phyloP scores from a whole-genome alignment of 2,329 filamentous ascomycete genomes.

The Trichoderma atroviride region DNA sequence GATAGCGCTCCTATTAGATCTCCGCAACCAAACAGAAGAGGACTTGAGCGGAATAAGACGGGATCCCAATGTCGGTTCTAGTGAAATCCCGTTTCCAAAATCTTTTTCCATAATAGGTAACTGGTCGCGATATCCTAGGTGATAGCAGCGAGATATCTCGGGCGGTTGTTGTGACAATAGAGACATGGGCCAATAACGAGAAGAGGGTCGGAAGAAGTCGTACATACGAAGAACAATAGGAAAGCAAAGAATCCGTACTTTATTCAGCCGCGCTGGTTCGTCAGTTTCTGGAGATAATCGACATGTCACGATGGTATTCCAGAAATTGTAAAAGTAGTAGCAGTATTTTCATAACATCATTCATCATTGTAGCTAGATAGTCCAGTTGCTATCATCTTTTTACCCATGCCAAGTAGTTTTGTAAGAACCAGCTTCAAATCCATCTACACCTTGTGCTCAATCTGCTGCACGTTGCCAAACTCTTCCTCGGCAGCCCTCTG shows the following conservation, averaged over 20 bases:
- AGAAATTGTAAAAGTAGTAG: not conserved
- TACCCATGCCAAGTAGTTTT: not conserved
- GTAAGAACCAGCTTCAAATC: not conserved
- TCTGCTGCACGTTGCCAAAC: conserved; percentile 38
- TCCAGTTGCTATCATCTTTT: not conserved
- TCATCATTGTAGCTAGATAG: not conserved
- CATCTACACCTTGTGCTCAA: conserved; percentile 37
- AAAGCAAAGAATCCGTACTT: too few species aligned
- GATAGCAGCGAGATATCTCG: not conserved
- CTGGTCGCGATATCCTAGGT: not conserved
- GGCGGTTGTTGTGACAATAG: not conserved
- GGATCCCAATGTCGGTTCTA: not conserved
- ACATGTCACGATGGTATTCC: not conserved
- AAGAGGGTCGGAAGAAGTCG: not conserved
- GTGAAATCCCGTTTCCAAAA: not conserved
- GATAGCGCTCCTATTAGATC: not conserved
- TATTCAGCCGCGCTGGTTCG: not conserved
- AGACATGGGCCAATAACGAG: not conserved
- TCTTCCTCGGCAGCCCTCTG: conserved; percentile 41
- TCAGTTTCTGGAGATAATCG: not conserved
- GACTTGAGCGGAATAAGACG: not conserved
- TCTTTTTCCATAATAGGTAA: not conserved
- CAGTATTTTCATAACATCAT: not conserved
- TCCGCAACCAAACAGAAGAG: not conserved
- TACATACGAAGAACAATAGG: not conserved